Percentiles rank a stretch among this genome's conserved stretches.
Evolutionary conservation across 768 basidiomycete species (phyloP).

Genomic region (Asterophora parasitica): DNA sequence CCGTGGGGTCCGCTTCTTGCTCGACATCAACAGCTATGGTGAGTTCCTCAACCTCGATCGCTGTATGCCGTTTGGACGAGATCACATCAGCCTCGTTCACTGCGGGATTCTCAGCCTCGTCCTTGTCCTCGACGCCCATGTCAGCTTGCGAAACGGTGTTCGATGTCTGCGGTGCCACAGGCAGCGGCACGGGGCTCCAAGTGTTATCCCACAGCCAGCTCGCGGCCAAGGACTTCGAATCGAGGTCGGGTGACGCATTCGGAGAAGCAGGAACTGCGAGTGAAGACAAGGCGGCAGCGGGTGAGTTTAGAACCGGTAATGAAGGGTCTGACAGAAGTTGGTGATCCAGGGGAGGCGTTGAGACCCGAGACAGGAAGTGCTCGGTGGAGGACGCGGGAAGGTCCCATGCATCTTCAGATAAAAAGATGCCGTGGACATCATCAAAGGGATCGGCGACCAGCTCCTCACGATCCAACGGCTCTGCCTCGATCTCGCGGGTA

Average conservation of each 20-base stretch:
- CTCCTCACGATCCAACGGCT: neutral
- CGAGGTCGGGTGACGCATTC: neutral
- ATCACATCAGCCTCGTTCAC: slow-evolving; percentile 7
- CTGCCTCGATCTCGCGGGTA: neutral
- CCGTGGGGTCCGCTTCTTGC: slow-evolving; percentile 11
- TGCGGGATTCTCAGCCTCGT: neutral
- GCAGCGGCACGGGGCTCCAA: slow-evolving; percentile 9
- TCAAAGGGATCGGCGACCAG: slow-evolving; percentile 11
- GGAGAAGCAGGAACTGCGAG: neutral
- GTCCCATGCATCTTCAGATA: neutral
- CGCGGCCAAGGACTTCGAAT: neutral
- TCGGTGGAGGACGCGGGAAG: neutral
- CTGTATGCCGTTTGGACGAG: slow-evolving; percentile 1
- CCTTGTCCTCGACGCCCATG: neutral
- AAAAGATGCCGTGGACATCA: slow-evolving; percentile 5
- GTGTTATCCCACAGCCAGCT: slow-evolving; percentile 13
- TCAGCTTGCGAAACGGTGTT: neutral
- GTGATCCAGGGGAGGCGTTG: neutral
- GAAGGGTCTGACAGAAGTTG: neutral
- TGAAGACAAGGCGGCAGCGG: neutral
- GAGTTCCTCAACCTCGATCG: neutral
- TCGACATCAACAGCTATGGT: neutral
- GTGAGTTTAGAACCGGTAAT: neutral
- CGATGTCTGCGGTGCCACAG: neutral
- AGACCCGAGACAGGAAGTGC: neutral